Percentiles rank a stretch among this genome's conserved stretches.
Evolutionary conservation across 257 asterid genomes (phyloP).

Genomic region (Euphrasia confusa): DNA sequence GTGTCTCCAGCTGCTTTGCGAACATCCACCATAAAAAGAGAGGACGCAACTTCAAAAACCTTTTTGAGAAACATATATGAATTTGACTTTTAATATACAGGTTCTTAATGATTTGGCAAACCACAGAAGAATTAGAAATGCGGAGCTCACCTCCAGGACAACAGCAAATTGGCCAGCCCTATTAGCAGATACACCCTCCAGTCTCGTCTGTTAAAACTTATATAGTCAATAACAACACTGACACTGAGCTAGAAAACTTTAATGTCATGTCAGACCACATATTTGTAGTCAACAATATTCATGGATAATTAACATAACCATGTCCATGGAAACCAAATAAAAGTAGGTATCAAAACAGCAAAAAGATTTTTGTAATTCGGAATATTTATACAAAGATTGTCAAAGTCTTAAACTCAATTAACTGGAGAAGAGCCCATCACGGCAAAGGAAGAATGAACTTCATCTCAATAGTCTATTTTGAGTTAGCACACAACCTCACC

Average conservation of each 20-base stretch:
- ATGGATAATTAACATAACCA: neutral
- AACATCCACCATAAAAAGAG: slow-evolving; percentile 94
- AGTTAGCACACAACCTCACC: slow-evolving; percentile 9
- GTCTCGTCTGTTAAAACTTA: slow-evolving; percentile 65
- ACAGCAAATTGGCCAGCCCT: slow-evolving; percentile 73
- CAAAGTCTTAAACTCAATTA: neutral
- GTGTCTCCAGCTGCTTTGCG: slow-evolving; percentile 94
- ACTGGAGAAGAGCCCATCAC: neutral
- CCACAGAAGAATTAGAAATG: slow-evolving; percentile 4
- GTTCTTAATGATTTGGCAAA: slow-evolving; percentile 12
- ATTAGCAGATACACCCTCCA: slow-evolving; percentile 73
- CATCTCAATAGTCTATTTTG: slow-evolving; percentile 9
- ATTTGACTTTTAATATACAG: neutral
- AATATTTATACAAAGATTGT: neutral
- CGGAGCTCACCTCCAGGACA: slow-evolving; percentile 69
- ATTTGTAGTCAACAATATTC: slow-evolving; percentile 8
- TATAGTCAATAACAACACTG: slow-evolving; percentile 18
- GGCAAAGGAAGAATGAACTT: neutral
- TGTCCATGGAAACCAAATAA: slow-evolving; percentile 2
- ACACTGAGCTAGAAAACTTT: neutral
- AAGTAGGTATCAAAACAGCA: neutral
- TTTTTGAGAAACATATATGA: slow-evolving; percentile 20
- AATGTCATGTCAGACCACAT: slow-evolving; percentile 10
- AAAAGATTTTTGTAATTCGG: neutral
- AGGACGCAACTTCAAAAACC: slow-evolving; percentile 87